A percentile compares a stretch with the other conserved stretches of the same genome.
Evolutionary conservation across 1,284 basidiomycete species (phyloP).

Genomic region (Trichosporon sp.): DNA sequence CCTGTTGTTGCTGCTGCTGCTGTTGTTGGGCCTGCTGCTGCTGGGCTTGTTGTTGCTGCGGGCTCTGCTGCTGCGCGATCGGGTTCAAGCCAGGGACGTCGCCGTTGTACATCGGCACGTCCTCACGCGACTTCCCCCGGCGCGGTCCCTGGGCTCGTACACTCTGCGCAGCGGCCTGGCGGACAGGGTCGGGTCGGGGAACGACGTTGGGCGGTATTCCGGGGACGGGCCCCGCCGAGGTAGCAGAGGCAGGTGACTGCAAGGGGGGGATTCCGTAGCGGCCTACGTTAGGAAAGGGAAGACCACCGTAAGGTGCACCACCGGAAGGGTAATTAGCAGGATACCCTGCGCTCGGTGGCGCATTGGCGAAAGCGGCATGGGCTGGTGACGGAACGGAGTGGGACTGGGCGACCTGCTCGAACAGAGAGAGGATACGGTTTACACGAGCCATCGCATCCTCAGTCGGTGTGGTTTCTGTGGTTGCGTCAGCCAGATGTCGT

Average conservation of each 20-base stretch:
- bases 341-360: conserved; percentile 8
- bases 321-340: conserved; percentile 8
- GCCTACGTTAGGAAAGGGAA: conserved; percentile 25
- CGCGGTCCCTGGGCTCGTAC: conserved; percentile 13
- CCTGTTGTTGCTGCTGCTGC: conserved; percentile 19
- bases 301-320: conserved; percentile 14
- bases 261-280: conserved; percentile 20
- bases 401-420: conserved; percentile 23
- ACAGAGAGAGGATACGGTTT: conserved; percentile 22
- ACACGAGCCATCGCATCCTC: conserved; percentile 22
- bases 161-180: conserved; percentile 18
- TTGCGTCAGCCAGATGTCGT: conserved; percentile 18
- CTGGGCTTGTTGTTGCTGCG: neutral
- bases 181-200: conserved; percentile 20
- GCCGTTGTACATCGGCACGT: conserved; percentile 21
- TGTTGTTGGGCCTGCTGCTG: conserved; percentile 24
- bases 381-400: conserved; percentile 16
- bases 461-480: conserved; percentile 8
- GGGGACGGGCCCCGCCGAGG: conserved; percentile 12
- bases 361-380: conserved; percentile 5
- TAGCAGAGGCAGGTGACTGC: conserved; percentile 9
- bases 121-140: conserved; percentile 14
- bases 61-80: conserved; percentile 7
- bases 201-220: conserved; percentile 14
- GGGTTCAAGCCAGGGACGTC: conserved; percentile 4